Conservation (phyloP, 108 stramenopile genomes). For the Nitzschia putrida region DNA sequence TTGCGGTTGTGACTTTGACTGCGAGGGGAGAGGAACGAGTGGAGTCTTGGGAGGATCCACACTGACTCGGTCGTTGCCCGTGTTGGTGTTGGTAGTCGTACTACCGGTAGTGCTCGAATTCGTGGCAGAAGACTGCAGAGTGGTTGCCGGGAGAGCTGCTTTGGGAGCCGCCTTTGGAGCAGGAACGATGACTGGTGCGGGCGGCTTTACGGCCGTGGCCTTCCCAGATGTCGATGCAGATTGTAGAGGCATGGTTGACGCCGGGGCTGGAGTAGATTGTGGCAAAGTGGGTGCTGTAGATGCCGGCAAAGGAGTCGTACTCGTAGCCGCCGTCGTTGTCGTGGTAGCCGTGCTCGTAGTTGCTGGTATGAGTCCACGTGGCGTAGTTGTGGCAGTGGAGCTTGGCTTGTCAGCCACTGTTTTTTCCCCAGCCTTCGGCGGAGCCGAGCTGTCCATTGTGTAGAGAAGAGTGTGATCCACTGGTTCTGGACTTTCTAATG, state of each 20-base stretch:
- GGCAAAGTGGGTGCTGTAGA: background rate
- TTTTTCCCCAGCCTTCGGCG: background rate
- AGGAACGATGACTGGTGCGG: background rate
- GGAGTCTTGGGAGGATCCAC: conserved; percentile 16
- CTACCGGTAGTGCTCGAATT: no score
- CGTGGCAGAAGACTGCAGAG: background rate
- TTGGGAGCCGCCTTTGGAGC: background rate
- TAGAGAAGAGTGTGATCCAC: background rate
- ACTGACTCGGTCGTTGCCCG: conserved; percentile 40
- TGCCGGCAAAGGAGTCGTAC: background rate
- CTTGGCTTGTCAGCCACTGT: background rate
- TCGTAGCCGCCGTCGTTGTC: conserved; percentile 1
- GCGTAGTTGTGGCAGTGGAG: background rate
- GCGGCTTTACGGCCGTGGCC: background rate
- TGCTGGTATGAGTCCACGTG: background rate
- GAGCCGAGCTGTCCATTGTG: background rate
- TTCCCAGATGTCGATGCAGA: background rate
- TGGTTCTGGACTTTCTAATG: background rate
- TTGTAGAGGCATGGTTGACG: background rate
- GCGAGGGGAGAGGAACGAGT: background rate
- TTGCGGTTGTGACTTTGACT: background rate
- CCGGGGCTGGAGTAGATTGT: background rate
- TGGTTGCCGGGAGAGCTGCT: background rate
- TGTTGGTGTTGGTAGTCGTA: background rate
- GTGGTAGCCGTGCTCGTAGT: background rate